Percentiles rank a stretch among this genome's conserved stretches.
phyloP scores from a whole-genome alignment of 2,329 filamentous ascomycete genomes.

The Arthrobotrys entomopaga region DNA sequence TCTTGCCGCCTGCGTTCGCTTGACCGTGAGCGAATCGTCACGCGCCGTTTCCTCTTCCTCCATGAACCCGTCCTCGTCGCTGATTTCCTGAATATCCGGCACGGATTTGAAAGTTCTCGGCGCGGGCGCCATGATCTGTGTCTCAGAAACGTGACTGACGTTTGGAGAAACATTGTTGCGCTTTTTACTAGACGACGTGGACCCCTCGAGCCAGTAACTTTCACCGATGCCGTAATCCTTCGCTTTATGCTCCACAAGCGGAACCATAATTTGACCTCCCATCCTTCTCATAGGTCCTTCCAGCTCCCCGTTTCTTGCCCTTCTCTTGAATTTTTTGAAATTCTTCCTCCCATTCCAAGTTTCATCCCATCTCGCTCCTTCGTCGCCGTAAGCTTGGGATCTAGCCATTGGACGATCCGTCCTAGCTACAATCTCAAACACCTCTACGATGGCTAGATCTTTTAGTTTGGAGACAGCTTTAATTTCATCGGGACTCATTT shows the following conservation, averaged over 20 bases:
- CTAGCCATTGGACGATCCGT: constrained; percentile 57
- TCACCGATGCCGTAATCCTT: constrained; percentile 71
- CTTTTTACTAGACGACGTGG: constrained; percentile 21
- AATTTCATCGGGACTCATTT: constrained; percentile 67
- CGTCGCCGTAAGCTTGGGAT: constrained; percentile 62
- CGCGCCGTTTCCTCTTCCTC: constrained; percentile 47
- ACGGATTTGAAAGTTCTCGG: constrained; percentile 15
- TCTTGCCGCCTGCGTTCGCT: constrained; percentile 11
- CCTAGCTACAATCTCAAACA: constrained; percentile 72
- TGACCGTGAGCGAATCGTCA: constrained; percentile 31
- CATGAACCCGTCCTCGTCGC: constrained; percentile 20
- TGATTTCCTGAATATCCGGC: constrained; percentile 21
- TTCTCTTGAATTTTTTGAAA: constrained; percentile 84
- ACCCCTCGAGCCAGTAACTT: constrained; percentile 33
- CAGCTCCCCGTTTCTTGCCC: constrained; percentile 61
- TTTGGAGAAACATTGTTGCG: constrained; percentile 10
- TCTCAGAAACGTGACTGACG: constrained; percentile 44
- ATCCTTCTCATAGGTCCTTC: constrained; percentile 61
- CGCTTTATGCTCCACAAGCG: constrained; percentile 70
- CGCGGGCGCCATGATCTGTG: constrained; percentile 33
- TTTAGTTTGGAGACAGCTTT: constrained; percentile 73
- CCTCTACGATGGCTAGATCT: constrained; percentile 78
- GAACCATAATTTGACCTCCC: constrained; percentile 70
- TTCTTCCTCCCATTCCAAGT: constrained; percentile 95
- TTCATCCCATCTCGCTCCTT: constrained; percentile 78